Evolutionary conservation across 176 grass and related monocot species (phyloP), one percentile per base, ranked within the genome.

Genomic region (Aegilops sharonensis): DNA sequence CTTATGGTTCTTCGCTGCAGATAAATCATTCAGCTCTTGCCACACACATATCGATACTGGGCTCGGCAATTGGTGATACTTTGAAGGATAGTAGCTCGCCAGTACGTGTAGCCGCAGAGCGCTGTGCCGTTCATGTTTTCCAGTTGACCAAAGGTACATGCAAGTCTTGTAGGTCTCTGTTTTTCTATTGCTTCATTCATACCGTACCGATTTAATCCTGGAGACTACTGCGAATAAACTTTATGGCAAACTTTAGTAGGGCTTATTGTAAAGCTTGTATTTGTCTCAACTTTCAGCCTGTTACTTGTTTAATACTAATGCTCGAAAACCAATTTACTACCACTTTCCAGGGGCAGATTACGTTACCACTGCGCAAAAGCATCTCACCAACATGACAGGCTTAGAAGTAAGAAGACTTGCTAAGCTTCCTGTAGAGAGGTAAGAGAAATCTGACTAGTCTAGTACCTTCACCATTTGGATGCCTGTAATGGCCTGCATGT

Each of bases 391-490:
- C 82, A 94, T 99, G 78, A 94, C 94, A 61, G 90, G 97, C 57
- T 95, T 99, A 87, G 97, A 99, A 91, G 90, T 91, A 77, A 91
- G 89, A 83, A 99, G 92, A 87, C 89, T 99, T 36, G 90, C 97
- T 63, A 99, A 99, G 84, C 88, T 99, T 92, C 89, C 83, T 30
- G 94, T 96, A 83, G 91, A 92, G 81, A 96, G 94, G 94, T 98
- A 89, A 66, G 62, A 34, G 50, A 78, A 40, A n/a, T 75, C 77
- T 48, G 48, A 13, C 64, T 86, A 39, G 68, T 29, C 20, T 78
- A 79, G 45, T 78, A 32, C 32, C 43, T 24, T 63, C 56, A 43
- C 17, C 18, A 39, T 40, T 12, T 77, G 15, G 24, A 35, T 80
- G 18, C 39, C 24, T 78, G 57, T 59, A 27, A 32, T 52, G 35